Evolutionary conservation across 179 eudicot species (phyloP).

Genomic region (Camellia oleifera): DNA sequence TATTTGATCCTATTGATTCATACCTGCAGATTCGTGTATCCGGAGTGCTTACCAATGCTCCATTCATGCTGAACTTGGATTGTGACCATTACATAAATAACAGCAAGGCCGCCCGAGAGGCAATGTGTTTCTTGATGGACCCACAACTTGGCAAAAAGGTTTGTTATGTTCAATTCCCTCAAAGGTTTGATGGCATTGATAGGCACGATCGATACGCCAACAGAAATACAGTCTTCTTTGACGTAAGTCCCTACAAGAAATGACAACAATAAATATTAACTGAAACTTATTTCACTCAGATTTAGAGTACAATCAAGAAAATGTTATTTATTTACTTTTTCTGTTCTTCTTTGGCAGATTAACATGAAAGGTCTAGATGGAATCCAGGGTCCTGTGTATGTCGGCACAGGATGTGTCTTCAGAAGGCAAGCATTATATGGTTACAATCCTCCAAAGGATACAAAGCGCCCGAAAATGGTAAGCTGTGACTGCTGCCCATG

Average conservation of each 20-base stretch:
- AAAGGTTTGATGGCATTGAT: conserved; percentile 94
- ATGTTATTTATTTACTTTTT: neutral
- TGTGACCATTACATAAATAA: conserved; percentile 93
- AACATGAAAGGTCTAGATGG: conserved; percentile 99
- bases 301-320: neutral
- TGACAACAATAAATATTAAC: neutral
- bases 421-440: conserved; percentile 94
- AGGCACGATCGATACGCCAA: conserved; percentile 84
- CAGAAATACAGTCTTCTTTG: conserved; percentile 93
- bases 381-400: conserved; percentile 94
- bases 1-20: neutral
- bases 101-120: conserved; percentile 87
- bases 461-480: conserved; percentile 94
- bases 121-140: conserved; percentile 97
- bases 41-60: conserved; percentile 90
- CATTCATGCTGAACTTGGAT: conserved; percentile 96
- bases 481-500: conserved; percentile 99
- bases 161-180: conserved; percentile 91
- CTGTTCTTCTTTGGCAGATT: conserved; percentile 42
- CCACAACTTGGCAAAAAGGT: conserved; percentile 85
- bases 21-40: conserved; percentile 79
- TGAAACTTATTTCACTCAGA: neutral
- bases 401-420: conserved; percentile 95
- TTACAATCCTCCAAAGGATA: conserved; percentile 86
- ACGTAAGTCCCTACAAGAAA: conserved; percentile 56